These are phyloP conservation scores for Rhododendron griersonianum DNA, from an alignment of 148 eudicot genomes.

Conservation along the genomic window DNA sequence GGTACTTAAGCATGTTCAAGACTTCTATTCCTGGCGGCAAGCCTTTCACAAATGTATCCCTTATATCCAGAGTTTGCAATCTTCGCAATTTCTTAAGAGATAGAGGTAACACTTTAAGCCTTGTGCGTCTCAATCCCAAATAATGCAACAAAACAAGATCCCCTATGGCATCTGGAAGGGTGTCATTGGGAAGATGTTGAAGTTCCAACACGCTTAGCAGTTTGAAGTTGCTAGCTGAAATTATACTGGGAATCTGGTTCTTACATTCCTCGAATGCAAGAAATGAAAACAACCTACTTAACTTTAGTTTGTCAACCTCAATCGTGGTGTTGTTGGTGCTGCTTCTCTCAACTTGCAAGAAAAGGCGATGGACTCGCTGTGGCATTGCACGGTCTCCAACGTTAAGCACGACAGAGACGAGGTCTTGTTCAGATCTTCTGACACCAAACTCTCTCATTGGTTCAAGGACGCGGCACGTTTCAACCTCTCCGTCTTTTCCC, in stretches of 20 bases:
- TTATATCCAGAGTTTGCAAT: constrained; percentile 7
- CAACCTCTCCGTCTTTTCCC: no score
- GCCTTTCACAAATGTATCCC: background rate
- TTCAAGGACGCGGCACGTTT: no score
- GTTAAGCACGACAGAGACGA: no score
- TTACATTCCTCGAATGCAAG: background rate
- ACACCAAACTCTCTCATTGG: no score
- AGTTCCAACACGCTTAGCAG: background rate
- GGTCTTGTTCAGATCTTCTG: no score
- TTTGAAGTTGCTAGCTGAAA: background rate
- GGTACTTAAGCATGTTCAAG: no score
- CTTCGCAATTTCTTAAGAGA: background rate
- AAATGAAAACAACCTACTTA: background rate
- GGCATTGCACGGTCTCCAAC: rapidly evolving
- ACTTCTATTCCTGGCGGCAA: no score
- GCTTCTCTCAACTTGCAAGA: background rate
- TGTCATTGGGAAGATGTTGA: background rate
- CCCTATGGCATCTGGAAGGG: background rate
- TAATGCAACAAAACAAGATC: background rate
- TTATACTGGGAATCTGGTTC: background rate
- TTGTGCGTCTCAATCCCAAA: constrained; percentile 7
- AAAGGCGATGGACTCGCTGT: no score
- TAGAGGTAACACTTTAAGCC: background rate
- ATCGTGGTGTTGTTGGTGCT: background rate
- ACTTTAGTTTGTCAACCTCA: background rate